Base-by-base conservation (phyloP, 805 yeast genomes). In the Pichia californica region DNA sequence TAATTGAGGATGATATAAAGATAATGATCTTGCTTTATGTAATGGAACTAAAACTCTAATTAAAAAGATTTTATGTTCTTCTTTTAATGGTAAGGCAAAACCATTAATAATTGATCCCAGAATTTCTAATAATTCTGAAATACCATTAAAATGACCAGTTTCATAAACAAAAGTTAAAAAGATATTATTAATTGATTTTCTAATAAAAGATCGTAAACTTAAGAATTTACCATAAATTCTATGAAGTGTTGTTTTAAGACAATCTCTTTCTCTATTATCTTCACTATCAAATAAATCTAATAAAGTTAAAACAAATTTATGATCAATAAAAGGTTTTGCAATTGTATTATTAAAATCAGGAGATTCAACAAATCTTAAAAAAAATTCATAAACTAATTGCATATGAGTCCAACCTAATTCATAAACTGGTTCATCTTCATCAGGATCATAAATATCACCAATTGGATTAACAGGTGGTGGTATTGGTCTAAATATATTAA, bases 341-440 rank as follows among this genome's bases (percentile, higher is more conserved):
- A 84, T 70, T 42, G 88, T 88, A 59, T 89, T 96, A 59, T 87
- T 86, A 64, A 93, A 91, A 65, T 89, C 97, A 2, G 95, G 94
- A 51, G 91, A 81, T 66, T 93, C 98, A 42, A 93, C 82, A 64
- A 93, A 91, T 56, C 95, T 72, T 47, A 93, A 69, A 61, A 93
- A 91, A 57, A 93, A 88, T 63, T 93, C 98, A 67, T 93, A 93
- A 27, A 89, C 95, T 34, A 88, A 76, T 64, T 88, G 95, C 98
- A 93, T 93, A 62, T 93, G 99, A 11, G 98, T 96, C 99, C 99
- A 93, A 9, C 97, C 89, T 50, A 91, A 77, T 62, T 93, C 98
- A 55, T 81, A 79, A 31, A 93, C 95, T 3, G 98, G 98, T 65
- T 93, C 99, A 68, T 93, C 99, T 66, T 93, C 99, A 66, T 93